Conservation (phyloP, 305 asterid genomes). For the Solanum hybrid region DNA sequence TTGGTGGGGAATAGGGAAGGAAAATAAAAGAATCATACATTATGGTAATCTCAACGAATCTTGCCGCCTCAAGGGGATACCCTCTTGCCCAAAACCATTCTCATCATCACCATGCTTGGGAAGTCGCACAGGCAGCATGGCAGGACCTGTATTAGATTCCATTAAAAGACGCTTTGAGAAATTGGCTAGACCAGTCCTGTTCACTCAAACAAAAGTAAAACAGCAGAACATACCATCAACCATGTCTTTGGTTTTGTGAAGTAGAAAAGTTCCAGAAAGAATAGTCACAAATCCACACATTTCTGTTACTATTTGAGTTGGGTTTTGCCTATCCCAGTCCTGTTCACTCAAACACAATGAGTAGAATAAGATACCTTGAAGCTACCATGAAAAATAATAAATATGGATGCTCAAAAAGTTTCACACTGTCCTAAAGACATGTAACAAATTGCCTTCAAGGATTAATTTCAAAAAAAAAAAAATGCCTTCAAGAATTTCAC, state of each 20-base stretch:
- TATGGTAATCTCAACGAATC: slow-evolving; percentile 43
- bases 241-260: slow-evolving; percentile 20
- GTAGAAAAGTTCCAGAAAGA: slow-evolving; percentile 15
- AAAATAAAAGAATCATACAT: not conserved
- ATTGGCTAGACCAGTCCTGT: not conserved
- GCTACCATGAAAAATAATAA: not conserved
- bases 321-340: slow-evolving; percentile 13
- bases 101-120: slow-evolving; percentile 9
- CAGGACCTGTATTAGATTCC: slow-evolving; percentile 2
- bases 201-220: not conserved
- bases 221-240: slow-evolving; percentile 3
- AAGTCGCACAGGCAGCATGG: slow-evolving; percentile 12
- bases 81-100: slow-evolving; percentile 18
- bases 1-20: not conserved
- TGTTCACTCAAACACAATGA: slow-evolving; percentile 3
- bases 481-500: not conserved
- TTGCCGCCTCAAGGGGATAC: slow-evolving; percentile 75
- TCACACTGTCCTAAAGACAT: not conserved
- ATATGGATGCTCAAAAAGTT: not conserved
- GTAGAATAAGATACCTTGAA: not conserved
- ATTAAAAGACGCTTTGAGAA: not conserved
- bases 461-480: too few species aligned
- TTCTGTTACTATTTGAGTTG: slow-evolving; percentile 12
- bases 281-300: slow-evolving; percentile 17
- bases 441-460: not conserved